Evolutionary conservation across 768 basidiomycete genomes (phyloP), one percentile per base, ranked within the genome.

Genomic region (Serendipita vermifera): DNA sequence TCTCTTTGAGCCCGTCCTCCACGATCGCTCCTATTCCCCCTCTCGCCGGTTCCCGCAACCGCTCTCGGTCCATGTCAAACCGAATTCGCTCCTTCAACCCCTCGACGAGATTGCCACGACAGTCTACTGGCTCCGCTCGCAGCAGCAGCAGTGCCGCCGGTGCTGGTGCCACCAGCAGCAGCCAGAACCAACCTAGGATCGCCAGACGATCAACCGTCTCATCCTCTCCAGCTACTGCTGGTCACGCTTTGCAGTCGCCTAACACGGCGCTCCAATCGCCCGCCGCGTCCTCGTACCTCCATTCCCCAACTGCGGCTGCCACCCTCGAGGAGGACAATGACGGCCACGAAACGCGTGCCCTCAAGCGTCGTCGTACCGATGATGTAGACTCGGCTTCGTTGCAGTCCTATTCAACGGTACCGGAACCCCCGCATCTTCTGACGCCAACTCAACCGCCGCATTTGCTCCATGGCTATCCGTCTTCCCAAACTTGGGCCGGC

Each of bases 1-100:
- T 51, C 46, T 22, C 46, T 29, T n/a, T 51, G 46, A 51, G 46
- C 24, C 46, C 46, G 20, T 51, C 46, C 46, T 51, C 46, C 27
- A 51, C 46, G 46, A 51, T 51, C 46, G 46, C 46, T 51, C 46
- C 46, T 31, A 51, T 51, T 51, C 46, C n/a, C n/a, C n/a, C 46
- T 29, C 46, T 51, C 32, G 26, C 46, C 32, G 46, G 46, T 31
- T 51, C 46, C n/a, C 46, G 46, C 46, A 29, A 51, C 46, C 46
- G 46, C 17, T 51, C 46, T 2, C 46, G 46, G 46, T 51, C 46
- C 46, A 51, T 51, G 46, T 51, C 46, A n/a, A 51, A 51, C 46
- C 46, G 46, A 9, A 22, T 31, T 15, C 46, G 46, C 46, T 51
- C 46, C 46, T 51, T 51, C 22, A 51, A 20, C 7, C 20, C 20